phyloP scores from a whole-genome alignment of 2,329 filamentous ascomycete species.

The Purpureocillium lavendulum region DNA sequence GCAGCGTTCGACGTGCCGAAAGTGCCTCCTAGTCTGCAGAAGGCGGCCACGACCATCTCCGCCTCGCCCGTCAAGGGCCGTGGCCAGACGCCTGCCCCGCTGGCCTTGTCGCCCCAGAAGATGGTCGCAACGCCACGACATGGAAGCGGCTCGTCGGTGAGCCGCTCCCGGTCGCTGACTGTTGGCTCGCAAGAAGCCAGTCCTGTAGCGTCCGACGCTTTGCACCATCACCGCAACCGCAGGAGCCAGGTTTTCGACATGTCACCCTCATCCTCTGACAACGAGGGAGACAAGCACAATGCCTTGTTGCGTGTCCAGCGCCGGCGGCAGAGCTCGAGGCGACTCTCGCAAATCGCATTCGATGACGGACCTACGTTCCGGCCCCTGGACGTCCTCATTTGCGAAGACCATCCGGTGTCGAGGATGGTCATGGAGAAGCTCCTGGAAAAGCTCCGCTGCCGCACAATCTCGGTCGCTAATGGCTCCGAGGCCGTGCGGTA shows the following conservation, averaged over 20 bases:
- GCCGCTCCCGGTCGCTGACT: conserved; percentile 78
- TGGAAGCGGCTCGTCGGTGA: conserved; percentile 50
- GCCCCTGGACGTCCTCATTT: conserved; percentile 88
- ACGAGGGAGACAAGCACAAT: conserved; percentile 87
- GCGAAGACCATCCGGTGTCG: conserved; percentile 95
- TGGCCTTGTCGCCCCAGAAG: conserved; percentile 57
- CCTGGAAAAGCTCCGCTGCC: conserved; percentile 87
- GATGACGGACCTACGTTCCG: conserved; percentile 80
- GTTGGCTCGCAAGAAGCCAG: conserved; percentile 92
- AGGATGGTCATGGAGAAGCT: conserved; percentile 98
- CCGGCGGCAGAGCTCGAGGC: conserved; percentile 87
- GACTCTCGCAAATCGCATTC: conserved; percentile 84
- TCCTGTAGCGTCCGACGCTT: conserved; percentile 57
- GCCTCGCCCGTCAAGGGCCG: conserved; percentile 51
- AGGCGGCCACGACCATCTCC: conserved; percentile 46
- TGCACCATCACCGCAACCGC: conserved; percentile 77
- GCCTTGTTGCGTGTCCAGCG: conserved; percentile 86
- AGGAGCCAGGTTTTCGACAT: conserved; percentile 93
- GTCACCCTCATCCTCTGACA: conserved; percentile 95
- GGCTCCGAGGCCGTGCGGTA: conserved; percentile 89
- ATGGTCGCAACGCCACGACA: conserved; percentile 51
- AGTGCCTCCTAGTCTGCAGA: conserved; percentile 49
- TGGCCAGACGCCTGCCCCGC: conserved; percentile 38
- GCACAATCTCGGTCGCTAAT: conserved; percentile 84
- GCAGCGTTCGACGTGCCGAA: conserved; percentile 66